Evolutionary conservation across 2,329 filamentous ascomycete genomes (phyloP), one percentile per base, ranked within the genome.

Genomic region (Hypoxylon sp.): DNA sequence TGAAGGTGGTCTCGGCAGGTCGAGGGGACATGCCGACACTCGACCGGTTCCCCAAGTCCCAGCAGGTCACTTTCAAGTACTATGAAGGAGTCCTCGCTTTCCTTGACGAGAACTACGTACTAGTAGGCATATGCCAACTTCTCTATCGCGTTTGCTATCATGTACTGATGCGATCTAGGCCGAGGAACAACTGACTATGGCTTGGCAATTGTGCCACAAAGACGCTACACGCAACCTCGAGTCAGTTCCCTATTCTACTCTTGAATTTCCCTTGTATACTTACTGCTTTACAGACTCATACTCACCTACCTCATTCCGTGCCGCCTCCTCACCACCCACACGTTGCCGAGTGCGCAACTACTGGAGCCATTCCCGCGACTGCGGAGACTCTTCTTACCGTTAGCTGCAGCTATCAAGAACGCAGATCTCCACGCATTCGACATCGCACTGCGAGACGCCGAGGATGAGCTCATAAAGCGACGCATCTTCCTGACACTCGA

Each of bases 401-500:
- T 99, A 1, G 88, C 89, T 32, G 80, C 82, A 39, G 93, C 91
- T 75, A 97, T 99, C 75, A 91, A 91, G 70, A 86, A 83, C 59
- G 94, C 93, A 28, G 90, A 97, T 70, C 86, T 99, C 8, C 85
- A 88, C 53, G 91, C 88, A 10, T 98, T 98, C 72, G 94, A 97
- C 71, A 80, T 87, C 17, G 93, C 94, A 1, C 85, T 99, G 26
- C 85, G 89, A 51, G 87, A 89, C 6, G 91, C 91, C 24, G 94
- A 98, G 78, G 89, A 93, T n/a, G 92, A 95, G 70, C 97, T 98
- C 70, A 93, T 98, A 67, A 94, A 91, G 76, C 88, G 91, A 28
- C 91, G 94, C 46, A 97, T 99, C 70, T 99, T 98, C 77, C 86
- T 99, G 20, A 97, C 95, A 0, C 85, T 99, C 0, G 95, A 99